A percentile compares a stretch with the other conserved stretches of the same genome.
Conservation (phyloP, 1,139 yeast genomes). For the Oligophagozyma castellii region DNA sequence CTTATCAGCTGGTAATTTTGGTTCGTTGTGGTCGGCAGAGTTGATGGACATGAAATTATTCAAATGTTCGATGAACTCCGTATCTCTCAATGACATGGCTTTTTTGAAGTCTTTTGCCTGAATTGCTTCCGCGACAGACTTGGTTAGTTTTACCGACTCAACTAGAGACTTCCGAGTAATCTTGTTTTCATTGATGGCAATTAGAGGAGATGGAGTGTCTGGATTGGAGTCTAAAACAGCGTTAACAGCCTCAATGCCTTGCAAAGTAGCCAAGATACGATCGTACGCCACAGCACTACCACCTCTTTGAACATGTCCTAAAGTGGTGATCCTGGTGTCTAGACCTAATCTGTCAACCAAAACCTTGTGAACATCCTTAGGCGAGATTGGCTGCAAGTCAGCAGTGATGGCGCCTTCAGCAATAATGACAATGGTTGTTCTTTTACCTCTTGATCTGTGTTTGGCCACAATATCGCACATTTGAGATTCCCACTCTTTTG, state of each 20-base stretch:
- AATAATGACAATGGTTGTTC: conserved; percentile 89
- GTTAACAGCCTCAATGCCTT: conserved; percentile 94
- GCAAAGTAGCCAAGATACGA: conserved; percentile 79
- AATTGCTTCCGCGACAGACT: conserved; percentile 80
- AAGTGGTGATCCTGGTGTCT: conserved; percentile 86
- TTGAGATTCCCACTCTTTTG: conserved; percentile 51
- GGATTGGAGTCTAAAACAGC: conserved; percentile 85
- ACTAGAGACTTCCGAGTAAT: conserved; percentile 72
- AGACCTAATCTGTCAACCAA: conserved; percentile 65
- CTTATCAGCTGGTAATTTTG: conserved; percentile 34
- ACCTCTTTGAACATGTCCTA: conserved; percentile 98
- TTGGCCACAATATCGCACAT: conserved; percentile 56
- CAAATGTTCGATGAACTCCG: conserved; percentile 73
- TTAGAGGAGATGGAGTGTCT: conserved; percentile 89
- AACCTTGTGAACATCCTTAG: conserved; percentile 67
- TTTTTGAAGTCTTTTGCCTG: conserved; percentile 62
- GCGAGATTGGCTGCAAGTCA: conserved; percentile 66
- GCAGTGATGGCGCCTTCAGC: conserved; percentile 95
- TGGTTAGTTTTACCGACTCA: conserved; percentile 79
- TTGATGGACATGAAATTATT: conserved; percentile 57
- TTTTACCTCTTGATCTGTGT: conserved; percentile 77
- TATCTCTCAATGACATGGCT: conserved; percentile 78
- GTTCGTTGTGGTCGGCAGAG: conserved; percentile 49
- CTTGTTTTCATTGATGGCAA: conserved; percentile 78
- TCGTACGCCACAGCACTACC: conserved; percentile 95